phyloP scores from a whole-genome alignment of 345 rosid genomes.

The Laguncularia racemosa region DNA sequence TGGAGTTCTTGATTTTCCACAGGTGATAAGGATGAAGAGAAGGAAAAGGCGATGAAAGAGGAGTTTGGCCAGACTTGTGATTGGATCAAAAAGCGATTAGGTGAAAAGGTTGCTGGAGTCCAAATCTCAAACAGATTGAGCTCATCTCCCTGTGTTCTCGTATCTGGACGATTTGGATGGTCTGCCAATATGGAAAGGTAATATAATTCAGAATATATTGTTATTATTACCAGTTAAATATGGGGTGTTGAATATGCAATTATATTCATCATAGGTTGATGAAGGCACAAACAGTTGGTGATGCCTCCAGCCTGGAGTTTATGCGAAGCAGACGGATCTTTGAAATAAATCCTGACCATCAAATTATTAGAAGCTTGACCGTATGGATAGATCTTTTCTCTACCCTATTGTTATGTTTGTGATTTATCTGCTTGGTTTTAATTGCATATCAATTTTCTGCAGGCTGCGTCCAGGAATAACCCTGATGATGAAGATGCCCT shows the following conservation, averaged over 20 bases:
- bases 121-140: conserved; percentile 84
- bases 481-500: conserved; percentile 77
- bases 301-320: conserved; percentile 71
- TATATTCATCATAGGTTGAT: conserved; percentile 48
- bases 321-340: conserved; percentile 96
- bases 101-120: conserved; percentile 85
- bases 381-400: conserved; percentile 20
- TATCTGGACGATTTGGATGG: conserved; percentile 94
- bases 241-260: too few species aligned
- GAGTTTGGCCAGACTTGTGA: conserved; percentile 91
- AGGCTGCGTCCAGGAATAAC: conserved; percentile 69
- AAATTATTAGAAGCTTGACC: conserved; percentile 58
- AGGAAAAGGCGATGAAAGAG: conserved; percentile 65
- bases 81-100: conserved; percentile 88
- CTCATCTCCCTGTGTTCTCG: conserved; percentile 96
- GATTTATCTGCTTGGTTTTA: background rate
- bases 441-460: conserved; percentile 10
- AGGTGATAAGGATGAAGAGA: conserved; percentile 92
- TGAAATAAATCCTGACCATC: conserved; percentile 92
- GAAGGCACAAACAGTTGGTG: conserved; percentile 90
- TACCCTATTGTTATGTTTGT: background rate
- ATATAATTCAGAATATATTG: background rate
- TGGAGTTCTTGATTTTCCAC: conserved; percentile 12
- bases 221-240: background rate
- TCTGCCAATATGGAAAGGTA: conserved; percentile 99